phyloP scores from a whole-genome alignment of 768 basidiomycete species.

The Panus rudis region DNA sequence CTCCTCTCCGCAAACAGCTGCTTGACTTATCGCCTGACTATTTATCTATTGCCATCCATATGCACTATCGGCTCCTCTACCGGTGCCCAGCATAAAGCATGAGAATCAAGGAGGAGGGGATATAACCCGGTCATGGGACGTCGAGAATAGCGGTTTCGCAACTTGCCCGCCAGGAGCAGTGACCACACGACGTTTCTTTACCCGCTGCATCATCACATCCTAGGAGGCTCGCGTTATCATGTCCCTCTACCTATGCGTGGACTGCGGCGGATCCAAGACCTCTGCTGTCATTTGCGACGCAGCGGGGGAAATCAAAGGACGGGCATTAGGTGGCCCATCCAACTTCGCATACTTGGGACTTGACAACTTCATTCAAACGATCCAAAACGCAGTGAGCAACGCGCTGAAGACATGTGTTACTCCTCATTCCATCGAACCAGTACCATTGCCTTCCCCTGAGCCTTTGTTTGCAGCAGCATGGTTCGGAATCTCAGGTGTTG shows the following conservation, averaged over 20 bases:
- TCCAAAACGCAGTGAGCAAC: slow-evolving; percentile 42
- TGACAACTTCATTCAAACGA: slow-evolving; percentile 48
- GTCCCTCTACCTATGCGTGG: slow-evolving; percentile 67
- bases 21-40: too few relatives aligned
- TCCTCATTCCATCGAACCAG: slow-evolving; percentile 29
- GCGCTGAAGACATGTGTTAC: slow-evolving; percentile 45
- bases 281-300: slow-evolving; percentile 60
- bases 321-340: slow-evolving; percentile 69
- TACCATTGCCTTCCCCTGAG: slow-evolving; percentile 29
- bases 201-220: too few relatives aligned
- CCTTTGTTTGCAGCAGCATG: slow-evolving; percentile 60
- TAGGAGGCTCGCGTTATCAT: too few relatives aligned
- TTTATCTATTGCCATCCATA: too few relatives aligned
- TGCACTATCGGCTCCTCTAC: too few relatives aligned
- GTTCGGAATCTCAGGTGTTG: slow-evolving; percentile 81
- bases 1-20: too few relatives aligned
- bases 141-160: too few relatives aligned
- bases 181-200: too few relatives aligned
- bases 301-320: slow-evolving; percentile 55
- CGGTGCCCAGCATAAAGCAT: too few relatives aligned
- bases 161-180: too few relatives aligned
- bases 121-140: too few relatives aligned
- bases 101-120: too few relatives aligned
- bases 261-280: slow-evolving; percentile 89
- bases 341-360: slow-evolving; percentile 78